Base-by-base conservation (phyloP, 2,329 filamentous ascomycete species). In the Leptodontidium sp. region DNA sequence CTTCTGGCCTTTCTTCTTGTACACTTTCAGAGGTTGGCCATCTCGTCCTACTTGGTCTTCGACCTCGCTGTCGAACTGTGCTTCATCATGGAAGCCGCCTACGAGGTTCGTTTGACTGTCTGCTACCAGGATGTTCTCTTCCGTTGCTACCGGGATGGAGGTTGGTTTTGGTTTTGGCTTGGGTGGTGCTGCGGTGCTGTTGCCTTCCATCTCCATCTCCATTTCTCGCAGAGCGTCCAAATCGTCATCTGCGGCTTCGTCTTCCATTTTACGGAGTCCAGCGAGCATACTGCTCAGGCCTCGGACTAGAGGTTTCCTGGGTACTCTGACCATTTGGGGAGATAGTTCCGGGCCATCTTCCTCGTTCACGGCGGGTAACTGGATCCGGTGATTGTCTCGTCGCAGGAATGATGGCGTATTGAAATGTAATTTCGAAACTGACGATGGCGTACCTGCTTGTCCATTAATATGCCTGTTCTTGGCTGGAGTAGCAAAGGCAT, bases 1-100 rank as follows among this genome's bases (percentile, higher is more conserved):
- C 83, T 96, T 96, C 78, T 92, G 87, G 0, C 92, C 92, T 82
- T 92, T 93, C 86, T 96, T 96, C 84, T 94, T 95, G 83, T 87
- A 95, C 1, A 87, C 80, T 65, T 85, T 87, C 47, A 89, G 78
- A 2, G 89, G 89, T 70, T 86, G 83, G 1, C 88, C 88, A 74
- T 88, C 81, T n/a, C 82, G 83, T 64, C 83, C 87, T 14, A 85
- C 58, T 17, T 67, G 67, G 0, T 82, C 80, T 47, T 87, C 85
- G 3, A 81, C 81, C 1, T 81, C 80, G 70, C 85, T 86, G 77
- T 90, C 88, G 74, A 87, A 86, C 68, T 83, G 74, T 8, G 75
- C 84, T 74, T 90, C 89, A 67, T 91, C 88, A 67, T 91, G 89
- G 61, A 91, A 91, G 0, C 86, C 88, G 49, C 87, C 86, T 0